These are phyloP conservation scores for Aspergillus aculeatinus DNA, from an alignment of 2,329 filamentous ascomycete species.

Conservation along the genomic window DNA sequence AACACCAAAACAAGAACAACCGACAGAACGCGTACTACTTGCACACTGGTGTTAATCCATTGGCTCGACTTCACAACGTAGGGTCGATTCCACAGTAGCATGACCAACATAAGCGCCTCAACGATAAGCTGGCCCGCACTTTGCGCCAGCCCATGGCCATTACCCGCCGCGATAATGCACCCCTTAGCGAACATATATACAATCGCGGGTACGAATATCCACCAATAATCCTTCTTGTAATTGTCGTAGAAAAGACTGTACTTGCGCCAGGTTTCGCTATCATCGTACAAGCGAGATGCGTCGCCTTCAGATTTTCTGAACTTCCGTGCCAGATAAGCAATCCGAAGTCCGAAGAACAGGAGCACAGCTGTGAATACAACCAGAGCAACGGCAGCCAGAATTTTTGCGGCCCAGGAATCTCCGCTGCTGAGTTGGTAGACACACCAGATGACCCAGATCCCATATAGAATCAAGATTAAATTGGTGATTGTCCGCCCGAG, in stretches of 20 bases:
- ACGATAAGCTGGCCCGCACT: constrained; percentile 76
- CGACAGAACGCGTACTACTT: constrained; percentile 83
- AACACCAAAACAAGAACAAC: constrained; percentile 88
- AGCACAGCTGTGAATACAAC: constrained; percentile 76
- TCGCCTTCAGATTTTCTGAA: constrained; percentile 77
- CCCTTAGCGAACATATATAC: constrained; percentile 90
- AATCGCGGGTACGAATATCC: constrained; percentile 88
- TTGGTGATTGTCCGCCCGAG: constrained; percentile 86
- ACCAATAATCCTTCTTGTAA: constrained; percentile 95
- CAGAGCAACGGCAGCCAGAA: constrained; percentile 78
- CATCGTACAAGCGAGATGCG: constrained; percentile 70
- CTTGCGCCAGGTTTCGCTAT: constrained; percentile 89
- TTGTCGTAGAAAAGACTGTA: constrained; percentile 97
- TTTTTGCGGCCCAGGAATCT: constrained; percentile 90
- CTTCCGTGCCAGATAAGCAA: constrained; percentile 71
- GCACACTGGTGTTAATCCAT: constrained; percentile 90
- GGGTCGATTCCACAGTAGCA: constrained; percentile 82
- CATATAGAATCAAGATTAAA: constrained; percentile 87
- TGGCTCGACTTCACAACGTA: constrained; percentile 85
- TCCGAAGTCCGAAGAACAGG: constrained; percentile 80
- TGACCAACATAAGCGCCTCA: constrained; percentile 72
- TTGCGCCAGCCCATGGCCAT: constrained; percentile 82
- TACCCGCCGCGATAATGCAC: constrained; percentile 76
- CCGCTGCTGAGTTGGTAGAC: constrained; percentile 92
- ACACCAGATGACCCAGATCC: constrained; percentile 93